Evolutionary conservation across 257 asterid genomes (phyloP).

Genomic region (Solanum clarkiae): DNA sequence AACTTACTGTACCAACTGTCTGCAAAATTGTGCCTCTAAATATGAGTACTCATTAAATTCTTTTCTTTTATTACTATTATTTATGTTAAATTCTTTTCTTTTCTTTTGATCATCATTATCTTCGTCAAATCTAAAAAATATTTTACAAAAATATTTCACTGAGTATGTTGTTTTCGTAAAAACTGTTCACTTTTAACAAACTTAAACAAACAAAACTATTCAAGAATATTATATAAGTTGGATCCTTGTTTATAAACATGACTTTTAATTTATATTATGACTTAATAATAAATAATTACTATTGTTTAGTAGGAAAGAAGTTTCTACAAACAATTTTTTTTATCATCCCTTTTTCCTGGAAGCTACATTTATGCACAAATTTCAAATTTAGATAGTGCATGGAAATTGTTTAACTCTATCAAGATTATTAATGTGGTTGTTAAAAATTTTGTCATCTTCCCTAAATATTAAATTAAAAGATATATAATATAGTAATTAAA

Average conservation of each 20-base stretch:
- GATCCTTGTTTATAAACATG: neutral
- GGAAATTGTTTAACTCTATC: neutral
- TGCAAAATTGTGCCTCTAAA: too few species aligned
- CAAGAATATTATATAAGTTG: neutral
- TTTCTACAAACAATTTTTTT: neutral
- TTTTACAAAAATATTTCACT: neutral
- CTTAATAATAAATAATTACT: neutral
- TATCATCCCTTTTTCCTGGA: neutral
- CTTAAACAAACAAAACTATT: neutral
- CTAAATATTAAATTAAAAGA: neutral
- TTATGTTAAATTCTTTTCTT: neutral
- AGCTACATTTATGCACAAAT: neutral
- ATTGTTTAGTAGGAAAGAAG: neutral
- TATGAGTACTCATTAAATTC: too few species aligned
- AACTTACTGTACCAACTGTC: fast-evolving
- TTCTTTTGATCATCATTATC: too few species aligned
- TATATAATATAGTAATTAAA: neutral
- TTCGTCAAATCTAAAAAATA: neutral
- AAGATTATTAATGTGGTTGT: neutral
- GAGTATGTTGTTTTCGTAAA: neutral
- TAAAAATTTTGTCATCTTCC: neutral
- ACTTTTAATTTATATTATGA: neutral
- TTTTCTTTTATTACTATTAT: neutral
- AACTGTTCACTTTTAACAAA: neutral
- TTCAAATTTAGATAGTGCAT: neutral